Conservation (phyloP, 1,284 basidiomycete species). For the Sporisorium sorghi region DNA sequence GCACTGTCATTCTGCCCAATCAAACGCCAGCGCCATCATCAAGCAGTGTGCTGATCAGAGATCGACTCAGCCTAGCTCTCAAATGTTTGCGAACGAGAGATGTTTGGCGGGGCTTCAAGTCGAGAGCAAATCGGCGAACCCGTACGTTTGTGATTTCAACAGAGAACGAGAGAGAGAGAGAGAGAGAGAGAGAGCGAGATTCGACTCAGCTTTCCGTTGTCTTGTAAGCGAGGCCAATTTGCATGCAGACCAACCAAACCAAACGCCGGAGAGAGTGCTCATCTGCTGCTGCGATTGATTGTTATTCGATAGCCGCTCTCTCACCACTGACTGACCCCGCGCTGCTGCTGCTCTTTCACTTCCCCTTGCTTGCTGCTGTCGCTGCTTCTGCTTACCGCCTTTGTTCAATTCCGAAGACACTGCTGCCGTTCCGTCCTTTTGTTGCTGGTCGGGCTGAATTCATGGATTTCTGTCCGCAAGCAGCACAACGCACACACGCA, state of each 20-base stretch:
- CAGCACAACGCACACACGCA: neutral
- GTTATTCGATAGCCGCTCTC: neutral
- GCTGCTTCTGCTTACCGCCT: too few species aligned
- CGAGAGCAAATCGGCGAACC: too few species aligned
- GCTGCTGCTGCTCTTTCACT: neutral
- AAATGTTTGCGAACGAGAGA: neutral
- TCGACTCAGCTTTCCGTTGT: neutral
- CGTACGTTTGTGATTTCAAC: too few species aligned
- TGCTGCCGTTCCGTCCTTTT: neutral
- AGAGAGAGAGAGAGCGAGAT: too few species aligned
- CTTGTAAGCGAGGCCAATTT: slow-evolving; percentile 5
- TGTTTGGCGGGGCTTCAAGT: slow-evolving; percentile 3
- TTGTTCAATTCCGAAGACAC: too few species aligned
- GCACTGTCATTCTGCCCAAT: too few species aligned
- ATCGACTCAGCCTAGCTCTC: too few species aligned
- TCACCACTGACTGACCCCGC: neutral
- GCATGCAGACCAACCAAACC: neutral
- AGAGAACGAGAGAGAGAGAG: too few species aligned
- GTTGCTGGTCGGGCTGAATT: neutral
- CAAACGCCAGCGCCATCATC: too few species aligned
- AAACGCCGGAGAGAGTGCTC: neutral
- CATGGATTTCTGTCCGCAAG: neutral
- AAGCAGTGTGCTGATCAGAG: too few species aligned
- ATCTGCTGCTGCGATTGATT: neutral
- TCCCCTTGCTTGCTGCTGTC: neutral